These are phyloP conservation scores for Malus orientalis DNA, from an alignment of 306 rosid genomes.

Conservation along the genomic window DNA sequence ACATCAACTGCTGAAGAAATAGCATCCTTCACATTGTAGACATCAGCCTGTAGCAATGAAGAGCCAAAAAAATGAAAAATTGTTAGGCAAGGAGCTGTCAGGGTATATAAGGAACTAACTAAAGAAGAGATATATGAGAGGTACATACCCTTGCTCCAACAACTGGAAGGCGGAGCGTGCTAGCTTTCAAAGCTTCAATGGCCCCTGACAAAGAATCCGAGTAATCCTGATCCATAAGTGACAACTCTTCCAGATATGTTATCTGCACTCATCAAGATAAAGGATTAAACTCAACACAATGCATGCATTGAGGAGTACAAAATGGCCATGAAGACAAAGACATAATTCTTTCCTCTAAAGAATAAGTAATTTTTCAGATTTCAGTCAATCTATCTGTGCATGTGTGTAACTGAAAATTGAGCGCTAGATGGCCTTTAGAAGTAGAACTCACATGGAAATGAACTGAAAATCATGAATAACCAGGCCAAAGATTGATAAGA, in stretches of 20 bases:
- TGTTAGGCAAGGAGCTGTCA: not conserved
- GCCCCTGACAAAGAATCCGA: slow-evolving; percentile 77
- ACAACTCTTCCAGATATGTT: slow-evolving; percentile 73
- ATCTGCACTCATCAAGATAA: slow-evolving; percentile 42
- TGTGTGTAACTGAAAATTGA: not conserved
- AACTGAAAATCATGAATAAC: not conserved
- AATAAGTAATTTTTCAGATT: not conserved
- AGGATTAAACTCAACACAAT: slow-evolving; percentile 5
- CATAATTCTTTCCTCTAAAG: not conserved
- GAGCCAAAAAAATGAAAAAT: not conserved
- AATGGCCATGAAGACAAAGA: not conserved
- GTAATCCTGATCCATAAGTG: slow-evolving; percentile 63
- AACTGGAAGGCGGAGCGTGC: slow-evolving; percentile 96
- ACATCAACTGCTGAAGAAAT: slow-evolving; percentile 88
- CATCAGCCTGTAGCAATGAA: slow-evolving; percentile 52
- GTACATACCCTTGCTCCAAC: slow-evolving; percentile 77
- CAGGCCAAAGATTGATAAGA: slow-evolving; percentile 8
- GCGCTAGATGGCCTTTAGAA: not conserved
- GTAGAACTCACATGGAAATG: not conserved
- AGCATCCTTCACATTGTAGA: slow-evolving; percentile 71
- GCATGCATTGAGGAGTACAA: not conserved
- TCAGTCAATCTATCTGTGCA: too few species aligned
- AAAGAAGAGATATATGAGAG: slow-evolving; percentile 8
- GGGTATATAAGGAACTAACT: not conserved
- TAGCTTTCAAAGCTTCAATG: slow-evolving; percentile 73